Conservation (phyloP, 208 protist species). For the Vickermania ingenoplastis region DNA sequence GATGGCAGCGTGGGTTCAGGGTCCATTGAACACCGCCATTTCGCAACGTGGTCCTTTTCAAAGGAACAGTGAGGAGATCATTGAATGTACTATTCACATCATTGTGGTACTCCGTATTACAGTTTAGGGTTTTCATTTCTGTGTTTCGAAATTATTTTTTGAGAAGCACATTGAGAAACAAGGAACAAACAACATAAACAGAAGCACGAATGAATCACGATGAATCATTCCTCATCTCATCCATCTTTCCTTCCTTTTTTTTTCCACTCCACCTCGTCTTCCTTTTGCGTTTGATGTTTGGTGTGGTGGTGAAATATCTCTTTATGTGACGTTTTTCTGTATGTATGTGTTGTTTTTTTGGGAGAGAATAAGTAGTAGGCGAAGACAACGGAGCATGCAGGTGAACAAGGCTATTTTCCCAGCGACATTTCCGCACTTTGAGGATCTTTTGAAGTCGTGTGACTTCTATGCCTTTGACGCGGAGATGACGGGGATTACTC, state of each 20-base stretch:
- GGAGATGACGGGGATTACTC: conserved; percentile 81
- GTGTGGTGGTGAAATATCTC: background rate
- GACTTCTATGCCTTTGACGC: conserved; percentile 83
- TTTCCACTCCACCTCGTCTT: background rate
- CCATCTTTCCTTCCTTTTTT: conserved; percentile 2
- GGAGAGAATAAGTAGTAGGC: too few species aligned
- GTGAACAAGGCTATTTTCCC: conserved; percentile 59
- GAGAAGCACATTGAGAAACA: too few species aligned
- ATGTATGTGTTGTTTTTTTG: too few species aligned
- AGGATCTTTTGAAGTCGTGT: conserved; percentile 46
- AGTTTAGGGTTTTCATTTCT: too few species aligned
- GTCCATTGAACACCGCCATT: background rate
- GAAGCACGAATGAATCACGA: background rate
- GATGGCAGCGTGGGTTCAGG: conserved; percentile 6
- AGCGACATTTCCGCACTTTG: conserved; percentile 54
- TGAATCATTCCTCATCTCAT: background rate
- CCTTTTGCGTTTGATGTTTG: background rate
- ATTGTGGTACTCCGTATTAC: too few species aligned
- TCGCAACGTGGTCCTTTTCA: background rate
- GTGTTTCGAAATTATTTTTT: too few species aligned
- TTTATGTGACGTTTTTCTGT: background rate
- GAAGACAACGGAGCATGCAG: conserved; percentile 29
- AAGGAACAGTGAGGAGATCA: background rate
- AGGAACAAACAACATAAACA: background rate
- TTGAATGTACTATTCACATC: too few species aligned